These are phyloP conservation scores for Periconia sp. DNA, from an alignment of 2,329 filamentous ascomycete species.

Conservation along the genomic window DNA sequence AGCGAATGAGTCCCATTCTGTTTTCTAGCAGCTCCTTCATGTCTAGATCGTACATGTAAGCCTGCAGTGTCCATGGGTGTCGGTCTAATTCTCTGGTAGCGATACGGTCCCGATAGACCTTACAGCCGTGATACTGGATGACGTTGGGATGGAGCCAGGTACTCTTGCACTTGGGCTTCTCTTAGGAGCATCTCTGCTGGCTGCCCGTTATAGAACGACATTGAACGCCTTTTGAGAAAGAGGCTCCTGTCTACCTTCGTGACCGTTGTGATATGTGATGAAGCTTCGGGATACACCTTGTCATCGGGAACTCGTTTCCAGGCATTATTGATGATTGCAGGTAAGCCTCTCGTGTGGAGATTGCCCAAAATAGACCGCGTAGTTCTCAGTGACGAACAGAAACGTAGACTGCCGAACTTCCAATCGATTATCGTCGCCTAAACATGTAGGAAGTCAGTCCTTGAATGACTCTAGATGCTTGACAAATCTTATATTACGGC, in stretches of 20 bases:
- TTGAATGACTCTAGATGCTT: no score
- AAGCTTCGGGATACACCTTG: neutral
- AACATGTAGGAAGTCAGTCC: no score
- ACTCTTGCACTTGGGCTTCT: constrained; percentile 13
- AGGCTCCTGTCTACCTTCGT: neutral
- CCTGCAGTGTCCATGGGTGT: constrained; percentile 2
- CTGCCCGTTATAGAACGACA: constrained; percentile 11
- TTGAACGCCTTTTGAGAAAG: constrained; percentile 11
- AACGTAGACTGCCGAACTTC: no score
- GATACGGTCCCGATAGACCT: constrained; percentile 9
- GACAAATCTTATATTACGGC: no score
- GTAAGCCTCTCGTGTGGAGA: neutral
- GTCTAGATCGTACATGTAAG: constrained; percentile 3
- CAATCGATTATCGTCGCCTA: no score
- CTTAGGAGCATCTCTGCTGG: constrained; percentile 10
- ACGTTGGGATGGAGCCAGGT: constrained; percentile 12
- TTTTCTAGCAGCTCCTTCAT: no score
- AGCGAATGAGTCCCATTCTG: no score
- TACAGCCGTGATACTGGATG: constrained; percentile 12
- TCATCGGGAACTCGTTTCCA: neutral
- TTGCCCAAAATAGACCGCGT: neutral
- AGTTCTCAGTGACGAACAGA: neutral
- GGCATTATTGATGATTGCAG: neutral
- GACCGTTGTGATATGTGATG: neutral
- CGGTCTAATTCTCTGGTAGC: constrained; percentile 7